Conservation (phyloP, 495 filamentous ascomycete species). For the Aspergillus steynii region DNA sequence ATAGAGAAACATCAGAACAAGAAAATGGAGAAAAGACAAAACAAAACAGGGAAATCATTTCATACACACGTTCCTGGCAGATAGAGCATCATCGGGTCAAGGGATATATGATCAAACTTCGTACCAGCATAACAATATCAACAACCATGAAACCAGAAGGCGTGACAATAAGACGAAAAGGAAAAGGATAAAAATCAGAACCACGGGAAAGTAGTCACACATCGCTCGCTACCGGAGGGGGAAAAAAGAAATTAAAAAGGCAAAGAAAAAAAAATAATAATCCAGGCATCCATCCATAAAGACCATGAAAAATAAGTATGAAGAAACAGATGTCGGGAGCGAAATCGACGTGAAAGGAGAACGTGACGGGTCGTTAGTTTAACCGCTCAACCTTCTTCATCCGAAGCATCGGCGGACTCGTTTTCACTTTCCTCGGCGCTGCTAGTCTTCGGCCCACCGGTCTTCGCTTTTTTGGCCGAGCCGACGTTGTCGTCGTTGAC, state of each 20-base stretch:
- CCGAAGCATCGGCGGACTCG: constrained; percentile 48
- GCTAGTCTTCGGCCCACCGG: constrained; percentile 28
- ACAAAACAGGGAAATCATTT: constrained; percentile 25
- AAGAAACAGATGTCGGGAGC: constrained; percentile 26
- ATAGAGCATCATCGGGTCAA: constrained; percentile 20
- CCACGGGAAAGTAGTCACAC: constrained; percentile 26
- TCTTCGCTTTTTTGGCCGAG: constrained; percentile 51
- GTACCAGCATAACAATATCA: constrained; percentile 33
- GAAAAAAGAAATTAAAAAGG: constrained; percentile 3
- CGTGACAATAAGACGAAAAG: constrained; percentile 34
- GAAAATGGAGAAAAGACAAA: constrained; percentile 17
- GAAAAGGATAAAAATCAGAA: constrained; percentile 13
- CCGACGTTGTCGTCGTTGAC: constrained; percentile 41
- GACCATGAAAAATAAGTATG: constrained; percentile 26
- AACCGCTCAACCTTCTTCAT: constrained; percentile 48
- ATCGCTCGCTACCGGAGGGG: constrained; percentile 41
- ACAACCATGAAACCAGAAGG: neutral
- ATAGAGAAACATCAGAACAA: constrained; percentile 17
- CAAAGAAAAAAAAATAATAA: constrained; percentile 17
- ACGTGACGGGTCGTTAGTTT: neutral
- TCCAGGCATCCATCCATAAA: constrained; percentile 37
- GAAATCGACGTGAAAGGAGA: constrained; percentile 13
- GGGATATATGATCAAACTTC: constrained; percentile 25
- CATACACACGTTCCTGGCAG: constrained; percentile 32
- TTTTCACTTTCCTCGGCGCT: constrained; percentile 51